A percentile compares a stretch with the other conserved stretches of the same genome.
phyloP scores from a whole-genome alignment of 306 rosid genomes.

The Cucurbita moschata region DNA sequence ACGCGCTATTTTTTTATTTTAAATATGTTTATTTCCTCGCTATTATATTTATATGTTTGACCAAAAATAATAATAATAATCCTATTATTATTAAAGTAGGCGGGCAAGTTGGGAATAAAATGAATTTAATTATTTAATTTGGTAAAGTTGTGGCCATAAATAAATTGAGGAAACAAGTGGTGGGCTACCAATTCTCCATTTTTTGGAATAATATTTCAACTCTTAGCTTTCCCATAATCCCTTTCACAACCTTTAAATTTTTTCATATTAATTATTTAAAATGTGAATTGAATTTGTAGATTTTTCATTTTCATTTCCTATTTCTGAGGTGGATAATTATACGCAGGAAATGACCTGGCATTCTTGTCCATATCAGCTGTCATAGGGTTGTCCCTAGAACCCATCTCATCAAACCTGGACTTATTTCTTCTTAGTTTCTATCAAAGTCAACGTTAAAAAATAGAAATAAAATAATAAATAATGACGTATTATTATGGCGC shows the following conservation, averaged over 20 bases:
- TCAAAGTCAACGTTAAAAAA: not conserved
- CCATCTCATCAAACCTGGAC: not conserved
- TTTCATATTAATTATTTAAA: not conserved
- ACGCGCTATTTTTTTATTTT: too few relatives aligned
- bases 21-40: not conserved
- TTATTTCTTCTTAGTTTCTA: not conserved
- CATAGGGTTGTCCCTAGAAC: not conserved
- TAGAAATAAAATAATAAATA: not conserved
- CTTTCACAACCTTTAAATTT: not conserved
- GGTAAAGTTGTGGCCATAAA: not conserved
- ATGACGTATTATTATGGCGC: not conserved
- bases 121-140: not conserved
- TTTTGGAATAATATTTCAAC: not conserved
- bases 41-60: not conserved
- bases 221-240: not conserved
- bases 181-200: not conserved
- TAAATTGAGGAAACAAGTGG: not conserved
- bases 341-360: not conserved
- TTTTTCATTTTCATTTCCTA: too few relatives aligned
- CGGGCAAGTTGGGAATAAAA: not conserved
- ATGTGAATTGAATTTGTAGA: too few relatives aligned
- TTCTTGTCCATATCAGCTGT: not conserved
- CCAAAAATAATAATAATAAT: not conserved
- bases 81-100: not conserved
- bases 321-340: not conserved